A percentile compares a stretch with the other conserved stretches of the same genome.
Evolutionary conservation across 306 rosid species (phyloP).

Genomic region (Luffa acutangula): DNA sequence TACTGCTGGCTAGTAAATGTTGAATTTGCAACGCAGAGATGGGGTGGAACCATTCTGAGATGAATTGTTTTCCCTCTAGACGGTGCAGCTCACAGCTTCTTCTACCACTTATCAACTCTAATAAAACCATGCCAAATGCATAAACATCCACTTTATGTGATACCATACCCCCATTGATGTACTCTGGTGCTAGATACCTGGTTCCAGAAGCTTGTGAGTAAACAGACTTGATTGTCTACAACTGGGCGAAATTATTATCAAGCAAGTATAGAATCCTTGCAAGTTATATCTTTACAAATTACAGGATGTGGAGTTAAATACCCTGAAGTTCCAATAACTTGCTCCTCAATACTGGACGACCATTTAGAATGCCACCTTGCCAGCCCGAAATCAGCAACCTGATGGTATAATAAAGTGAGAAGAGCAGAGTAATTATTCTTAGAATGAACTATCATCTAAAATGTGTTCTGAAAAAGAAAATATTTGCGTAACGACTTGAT

Average conservation of each 20-base stretch:
- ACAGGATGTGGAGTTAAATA: slow-evolving; percentile 14
- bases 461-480: background rate
- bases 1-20: slow-evolving; percentile 33
- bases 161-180: slow-evolving; percentile 55
- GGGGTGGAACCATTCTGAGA: slow-evolving; percentile 52
- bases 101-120: slow-evolving; percentile 68
- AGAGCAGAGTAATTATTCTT: no score
- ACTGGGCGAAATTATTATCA: background rate
- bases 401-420: slow-evolving; percentile 2
- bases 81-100: slow-evolving; percentile 53
- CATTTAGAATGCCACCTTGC: slow-evolving; percentile 87
- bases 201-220: background rate
- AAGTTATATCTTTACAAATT: background rate
- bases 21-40: slow-evolving; percentile 41
- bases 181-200: slow-evolving; percentile 94
- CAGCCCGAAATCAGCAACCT: slow-evolving; percentile 95
- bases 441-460: background rate
- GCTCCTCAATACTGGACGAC: slow-evolving; percentile 47
- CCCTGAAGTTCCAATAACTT: slow-evolving; percentile 65
- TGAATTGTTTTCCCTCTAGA: slow-evolving; percentile 31
- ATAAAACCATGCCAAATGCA: slow-evolving; percentile 72
- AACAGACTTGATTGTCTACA: background rate
- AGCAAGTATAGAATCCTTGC: background rate
- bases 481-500: background rate
- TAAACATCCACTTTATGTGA: slow-evolving; percentile 81